Evolutionary conservation across 129 eudicot species (phyloP).

Genomic region (Helichrysum umbraculigerum): DNA sequence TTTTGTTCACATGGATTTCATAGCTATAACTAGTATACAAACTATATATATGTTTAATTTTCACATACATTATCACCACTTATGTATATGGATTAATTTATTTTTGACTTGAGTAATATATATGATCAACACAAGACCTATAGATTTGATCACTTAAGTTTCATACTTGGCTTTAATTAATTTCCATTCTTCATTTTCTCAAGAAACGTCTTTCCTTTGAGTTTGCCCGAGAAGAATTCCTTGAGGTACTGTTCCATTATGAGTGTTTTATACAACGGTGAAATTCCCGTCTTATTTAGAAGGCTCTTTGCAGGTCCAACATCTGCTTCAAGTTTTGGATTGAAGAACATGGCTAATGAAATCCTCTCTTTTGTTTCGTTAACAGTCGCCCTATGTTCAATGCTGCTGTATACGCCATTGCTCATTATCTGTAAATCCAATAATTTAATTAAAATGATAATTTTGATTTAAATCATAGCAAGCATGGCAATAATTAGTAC

Average conservation of each 20-base stretch:
- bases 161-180: not conserved
- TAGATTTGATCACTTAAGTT: not conserved
- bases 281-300: constrained; percentile 16
- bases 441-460: not conserved
- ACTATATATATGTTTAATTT: no score
- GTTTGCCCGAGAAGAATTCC: constrained; percentile 45
- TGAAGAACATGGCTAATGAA: constrained; percentile 40
- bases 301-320: constrained; percentile 44
- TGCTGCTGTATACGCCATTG: constrained; percentile 41
- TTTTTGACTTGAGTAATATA: not conserved
- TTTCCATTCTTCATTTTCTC: constrained; percentile 37
- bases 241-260: constrained; percentile 38
- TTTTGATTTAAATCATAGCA: not conserved
- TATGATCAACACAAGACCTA: not conserved
- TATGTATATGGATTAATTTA: not conserved
- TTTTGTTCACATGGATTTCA: no score
- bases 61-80: no score
- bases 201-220: constrained; percentile 39
- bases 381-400: constrained; percentile 43
- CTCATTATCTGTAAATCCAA: constrained; percentile 34
- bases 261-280: constrained; percentile 33
- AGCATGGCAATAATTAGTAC: not conserved
- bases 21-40: not conserved
- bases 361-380: constrained; percentile 36
- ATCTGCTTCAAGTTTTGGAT: constrained; percentile 44